Percentiles rank a stretch among this genome's conserved stretches.
These are phyloP conservation scores for Ganoderma boninense DNA, from an alignment of 1,284 basidiomycete genomes.

Conservation along the genomic window DNA sequence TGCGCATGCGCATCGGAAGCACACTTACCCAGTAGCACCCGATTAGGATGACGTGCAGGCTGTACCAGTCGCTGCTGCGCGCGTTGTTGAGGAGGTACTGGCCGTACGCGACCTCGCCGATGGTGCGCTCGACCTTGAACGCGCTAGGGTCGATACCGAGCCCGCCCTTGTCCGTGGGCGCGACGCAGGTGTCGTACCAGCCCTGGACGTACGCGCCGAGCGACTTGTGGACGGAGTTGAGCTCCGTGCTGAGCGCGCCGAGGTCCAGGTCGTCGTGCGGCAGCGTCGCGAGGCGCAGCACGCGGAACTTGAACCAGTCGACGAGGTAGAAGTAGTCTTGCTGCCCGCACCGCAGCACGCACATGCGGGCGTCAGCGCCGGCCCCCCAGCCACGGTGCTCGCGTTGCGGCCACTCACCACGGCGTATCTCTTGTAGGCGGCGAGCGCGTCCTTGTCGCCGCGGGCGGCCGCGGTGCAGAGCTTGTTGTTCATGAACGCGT, in stretches of 20 bases:
- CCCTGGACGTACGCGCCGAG: neutral
- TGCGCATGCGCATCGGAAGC: neutral
- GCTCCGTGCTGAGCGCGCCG: neutral
- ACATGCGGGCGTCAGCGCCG: too few relatives aligned
- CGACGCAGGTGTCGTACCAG: neutral
- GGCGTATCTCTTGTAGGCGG: neutral
- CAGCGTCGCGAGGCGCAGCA: constrained; percentile 1
- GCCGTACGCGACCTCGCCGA: neutral
- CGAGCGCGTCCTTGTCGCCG: neutral
- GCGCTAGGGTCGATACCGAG: neutral
- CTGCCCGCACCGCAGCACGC: too few relatives aligned
- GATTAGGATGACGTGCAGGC: neutral
- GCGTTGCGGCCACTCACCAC: neutral
- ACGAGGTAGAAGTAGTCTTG: neutral
- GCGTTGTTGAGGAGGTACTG: neutral
- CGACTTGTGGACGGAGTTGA: neutral
- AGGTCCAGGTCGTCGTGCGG: neutral
- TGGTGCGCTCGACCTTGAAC: neutral
- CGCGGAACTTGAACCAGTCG: constrained; percentile 1
- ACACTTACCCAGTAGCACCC: neutral
- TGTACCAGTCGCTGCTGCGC: neutral
- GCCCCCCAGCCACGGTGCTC: too few relatives aligned
- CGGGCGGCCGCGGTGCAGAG: neutral
- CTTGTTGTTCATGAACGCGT: constrained; percentile 1
- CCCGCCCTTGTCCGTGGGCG: neutral